Evolutionary conservation across 306 rosid genomes (phyloP).

Genomic region (Hippophae tibetana): DNA sequence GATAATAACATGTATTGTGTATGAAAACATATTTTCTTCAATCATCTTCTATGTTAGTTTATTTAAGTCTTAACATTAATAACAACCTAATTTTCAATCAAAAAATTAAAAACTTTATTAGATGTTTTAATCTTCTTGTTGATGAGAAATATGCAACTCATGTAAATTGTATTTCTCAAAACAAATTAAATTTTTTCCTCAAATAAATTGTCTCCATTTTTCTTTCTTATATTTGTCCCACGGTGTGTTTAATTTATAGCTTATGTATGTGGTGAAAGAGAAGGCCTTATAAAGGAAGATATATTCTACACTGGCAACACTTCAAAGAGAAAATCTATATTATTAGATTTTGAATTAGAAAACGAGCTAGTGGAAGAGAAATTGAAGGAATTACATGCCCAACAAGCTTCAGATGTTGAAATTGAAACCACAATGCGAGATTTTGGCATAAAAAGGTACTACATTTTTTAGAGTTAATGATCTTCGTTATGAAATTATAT

Average conservation of each 20-base stretch:
- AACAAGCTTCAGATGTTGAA: not conserved
- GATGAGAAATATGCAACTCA: no score
- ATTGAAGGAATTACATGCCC: constrained; percentile 10
- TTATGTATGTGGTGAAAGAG: constrained; percentile 16
- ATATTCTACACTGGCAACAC: constrained; percentile 4
- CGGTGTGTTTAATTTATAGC: constrained; percentile 15
- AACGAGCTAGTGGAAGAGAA: constrained; percentile 18
- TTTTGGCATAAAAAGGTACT: constrained; percentile 27
- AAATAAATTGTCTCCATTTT: no score
- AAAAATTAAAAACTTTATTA: no score
- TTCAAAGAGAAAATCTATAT: not conserved
- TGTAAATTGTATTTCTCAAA: no score
- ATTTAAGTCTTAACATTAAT: no score
- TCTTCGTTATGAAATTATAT: not conserved
- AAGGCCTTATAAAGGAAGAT: constrained; percentile 18
- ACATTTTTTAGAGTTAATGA: not conserved
- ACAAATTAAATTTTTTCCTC: no score
- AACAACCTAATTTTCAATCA: no score
- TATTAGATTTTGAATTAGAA: constrained; percentile 25
- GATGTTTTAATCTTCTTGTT: no score
- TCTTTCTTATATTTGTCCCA: no score
- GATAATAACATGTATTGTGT: no score
- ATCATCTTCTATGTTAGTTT: no score
- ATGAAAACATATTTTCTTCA: no score
- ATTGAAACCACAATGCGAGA: constrained; percentile 21